Conservation (phyloP, 441 rosid genomes). For the Syzygium malaccense region DNA sequence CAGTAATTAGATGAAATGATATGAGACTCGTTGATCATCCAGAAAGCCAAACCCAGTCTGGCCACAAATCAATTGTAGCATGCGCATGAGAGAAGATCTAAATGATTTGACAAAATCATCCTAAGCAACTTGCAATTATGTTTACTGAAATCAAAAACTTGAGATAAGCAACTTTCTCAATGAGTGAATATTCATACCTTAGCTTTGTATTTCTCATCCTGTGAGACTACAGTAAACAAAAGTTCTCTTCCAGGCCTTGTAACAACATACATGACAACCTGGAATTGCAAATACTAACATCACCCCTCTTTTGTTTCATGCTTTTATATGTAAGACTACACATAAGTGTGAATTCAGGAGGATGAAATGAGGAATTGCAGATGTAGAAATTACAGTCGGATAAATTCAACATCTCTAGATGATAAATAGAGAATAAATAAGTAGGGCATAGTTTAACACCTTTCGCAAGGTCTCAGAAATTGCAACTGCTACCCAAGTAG, state of each 20-base stretch:
- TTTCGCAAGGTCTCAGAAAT: conserved; percentile 63
- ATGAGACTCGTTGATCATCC: not conserved
- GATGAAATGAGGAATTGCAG: not conserved
- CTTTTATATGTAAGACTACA: not conserved
- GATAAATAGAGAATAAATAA: not conserved
- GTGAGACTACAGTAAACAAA: conserved; percentile 80
- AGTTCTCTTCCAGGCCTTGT: conserved; percentile 95
- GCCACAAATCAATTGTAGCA: not conserved
- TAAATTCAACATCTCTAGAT: not conserved
- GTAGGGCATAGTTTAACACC: conserved; percentile 23
- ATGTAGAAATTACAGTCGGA: not conserved
- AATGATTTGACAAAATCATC: not conserved
- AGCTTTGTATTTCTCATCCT: conserved; percentile 85
- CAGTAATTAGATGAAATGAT: not conserved
- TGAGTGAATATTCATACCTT: conserved; percentile 30
- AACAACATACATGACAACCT: conserved; percentile 87
- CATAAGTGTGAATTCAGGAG: not conserved
- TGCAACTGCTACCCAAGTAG: conserved; percentile 57
- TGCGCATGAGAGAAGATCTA: not conserved
- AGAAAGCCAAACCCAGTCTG: not conserved
- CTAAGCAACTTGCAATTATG: not conserved
- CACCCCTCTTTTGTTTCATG: not conserved
- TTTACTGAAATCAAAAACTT: not conserved
- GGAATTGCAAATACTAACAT: not conserved
- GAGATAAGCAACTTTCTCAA: not conserved